Evolutionary conservation across 1,139 yeast species (phyloP).

Genomic region (Eremothecium coryli): DNA sequence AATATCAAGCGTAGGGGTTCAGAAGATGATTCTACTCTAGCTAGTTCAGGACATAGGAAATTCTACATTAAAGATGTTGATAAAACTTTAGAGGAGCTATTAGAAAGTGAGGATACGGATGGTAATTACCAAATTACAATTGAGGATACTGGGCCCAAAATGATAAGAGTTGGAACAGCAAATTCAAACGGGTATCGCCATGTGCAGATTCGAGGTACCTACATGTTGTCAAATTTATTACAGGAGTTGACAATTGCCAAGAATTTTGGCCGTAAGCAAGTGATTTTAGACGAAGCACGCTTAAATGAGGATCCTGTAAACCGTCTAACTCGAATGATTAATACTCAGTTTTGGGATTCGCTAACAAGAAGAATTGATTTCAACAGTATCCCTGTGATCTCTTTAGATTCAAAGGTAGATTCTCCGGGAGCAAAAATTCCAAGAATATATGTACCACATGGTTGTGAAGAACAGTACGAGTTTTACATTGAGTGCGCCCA

Average conservation of each 20-base stretch:
- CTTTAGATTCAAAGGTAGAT: slow-evolving; percentile 67
- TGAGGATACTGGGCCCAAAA: slow-evolving; percentile 92
- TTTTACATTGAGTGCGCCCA: slow-evolving; percentile 51
- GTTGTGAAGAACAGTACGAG: slow-evolving; percentile 63
- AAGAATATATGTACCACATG: slow-evolving; percentile 68
- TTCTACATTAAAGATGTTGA: slow-evolving; percentile 73
- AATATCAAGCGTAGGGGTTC: slow-evolving; percentile 51
- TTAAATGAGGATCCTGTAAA: slow-evolving; percentile 82
- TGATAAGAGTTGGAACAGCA: slow-evolving; percentile 69
- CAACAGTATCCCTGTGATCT: slow-evolving; percentile 55
- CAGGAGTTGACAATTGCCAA: slow-evolving; percentile 88
- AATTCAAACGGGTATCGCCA: slow-evolving; percentile 74
- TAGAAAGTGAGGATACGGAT: slow-evolving; percentile 80
- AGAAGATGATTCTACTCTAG: slow-evolving; percentile 44
- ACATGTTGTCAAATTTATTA: slow-evolving; percentile 77
- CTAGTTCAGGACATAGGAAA: slow-evolving; percentile 36
- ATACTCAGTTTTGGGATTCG: slow-evolving; percentile 72
- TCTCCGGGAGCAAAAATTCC: slow-evolving; percentile 48
- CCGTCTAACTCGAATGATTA: slow-evolving; percentile 64
- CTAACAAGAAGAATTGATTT: slow-evolving; percentile 66
- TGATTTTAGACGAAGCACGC: slow-evolving; percentile 74
- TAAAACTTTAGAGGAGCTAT: slow-evolving; percentile 56
- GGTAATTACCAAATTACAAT: slow-evolving; percentile 79
- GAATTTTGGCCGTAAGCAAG: slow-evolving; percentile 64
- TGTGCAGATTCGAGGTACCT: slow-evolving; percentile 75